Conservation (phyloP, 164 flowering plant genomes). For the Dillenia turbinata region DNA sequence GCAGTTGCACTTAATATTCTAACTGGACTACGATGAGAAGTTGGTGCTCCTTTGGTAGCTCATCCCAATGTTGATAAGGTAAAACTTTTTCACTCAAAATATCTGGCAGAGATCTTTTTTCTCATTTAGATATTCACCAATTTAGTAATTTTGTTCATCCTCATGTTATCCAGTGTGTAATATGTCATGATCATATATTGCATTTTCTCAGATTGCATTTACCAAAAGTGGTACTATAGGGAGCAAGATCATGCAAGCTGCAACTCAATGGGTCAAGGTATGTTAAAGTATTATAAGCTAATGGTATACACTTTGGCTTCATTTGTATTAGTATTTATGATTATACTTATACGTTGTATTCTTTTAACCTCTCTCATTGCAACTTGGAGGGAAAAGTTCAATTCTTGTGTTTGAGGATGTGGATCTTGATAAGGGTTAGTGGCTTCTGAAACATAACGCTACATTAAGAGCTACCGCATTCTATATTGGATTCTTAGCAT, state of each 20-base stretch:
- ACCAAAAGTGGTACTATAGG: slow-evolving; percentile 93
- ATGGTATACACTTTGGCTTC: neutral
- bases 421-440: slow-evolving; percentile 84
- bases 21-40: slow-evolving; percentile 89
- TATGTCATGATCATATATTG: too few species aligned
- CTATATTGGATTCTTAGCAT: too few species aligned
- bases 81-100: too few species aligned
- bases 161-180: too few species aligned
- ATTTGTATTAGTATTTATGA: neutral
- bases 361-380: slow-evolving; percentile 85
- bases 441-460: slow-evolving; percentile 6
- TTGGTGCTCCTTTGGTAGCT: slow-evolving; percentile 94
- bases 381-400: slow-evolving; percentile 99
- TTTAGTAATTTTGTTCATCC: too few species aligned
- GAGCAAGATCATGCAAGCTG: slow-evolving; percentile 82
- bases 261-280: slow-evolving; percentile 88
- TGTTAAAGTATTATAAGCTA: slow-evolving; percentile 3
- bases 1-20: slow-evolving; percentile 86
- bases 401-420: slow-evolving; percentile 93
- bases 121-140: too few species aligned
- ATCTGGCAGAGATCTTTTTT: too few species aligned
- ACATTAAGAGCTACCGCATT: too few species aligned
- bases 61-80: too few species aligned
- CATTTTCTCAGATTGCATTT: slow-evolving; percentile 94
- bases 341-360: slow-evolving; percentile 6